Evolutionary conservation across 192 early-diverging fungal species (phyloP).

Genomic region (Jimgerdemannia flammicorona): DNA sequence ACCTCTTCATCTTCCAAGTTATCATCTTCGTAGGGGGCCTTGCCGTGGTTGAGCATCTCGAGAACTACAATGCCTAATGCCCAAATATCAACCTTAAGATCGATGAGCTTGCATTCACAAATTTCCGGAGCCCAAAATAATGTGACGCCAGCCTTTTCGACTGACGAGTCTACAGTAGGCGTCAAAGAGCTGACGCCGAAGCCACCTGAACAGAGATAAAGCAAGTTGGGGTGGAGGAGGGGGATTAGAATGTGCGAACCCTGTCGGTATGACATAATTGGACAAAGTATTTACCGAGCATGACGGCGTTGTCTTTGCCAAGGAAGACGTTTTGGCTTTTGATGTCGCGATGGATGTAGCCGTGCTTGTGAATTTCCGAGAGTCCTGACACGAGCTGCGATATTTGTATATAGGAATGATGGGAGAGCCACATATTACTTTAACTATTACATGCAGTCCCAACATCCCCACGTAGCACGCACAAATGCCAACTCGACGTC

Average conservation of each 20-base stretch:
- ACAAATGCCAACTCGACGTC: not conserved
- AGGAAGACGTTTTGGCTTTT: constrained; percentile 37
- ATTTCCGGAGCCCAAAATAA: constrained; percentile 37
- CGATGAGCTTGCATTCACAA: constrained; percentile 21
- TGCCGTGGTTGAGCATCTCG: constrained; percentile 33
- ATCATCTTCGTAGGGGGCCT: constrained; percentile 38
- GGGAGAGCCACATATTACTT: no score
- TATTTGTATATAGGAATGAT: no score
- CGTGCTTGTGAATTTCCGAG: constrained; percentile 29
- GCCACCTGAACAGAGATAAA: constrained; percentile 14
- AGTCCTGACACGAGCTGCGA: constrained; percentile 29
- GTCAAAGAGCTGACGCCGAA: constrained; percentile 35
- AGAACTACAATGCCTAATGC: constrained; percentile 36
- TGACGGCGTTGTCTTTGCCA: constrained; percentile 24
- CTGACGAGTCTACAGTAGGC: constrained; percentile 27
- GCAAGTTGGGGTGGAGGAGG: no score
- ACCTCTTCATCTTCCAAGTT: constrained; percentile 31
- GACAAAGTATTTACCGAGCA: constrained; percentile 21
- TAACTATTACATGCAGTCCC: no score
- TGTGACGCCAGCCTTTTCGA: constrained; percentile 35
- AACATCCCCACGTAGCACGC: no score
- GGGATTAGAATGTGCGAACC: no score
- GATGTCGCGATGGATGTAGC: constrained; percentile 38
- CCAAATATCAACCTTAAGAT: constrained; percentile 34
- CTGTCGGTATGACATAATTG: not conserved